Base-by-base conservation (phyloP, 352 stramenopile genomes). In the Phytophthora fragariae region DNA sequence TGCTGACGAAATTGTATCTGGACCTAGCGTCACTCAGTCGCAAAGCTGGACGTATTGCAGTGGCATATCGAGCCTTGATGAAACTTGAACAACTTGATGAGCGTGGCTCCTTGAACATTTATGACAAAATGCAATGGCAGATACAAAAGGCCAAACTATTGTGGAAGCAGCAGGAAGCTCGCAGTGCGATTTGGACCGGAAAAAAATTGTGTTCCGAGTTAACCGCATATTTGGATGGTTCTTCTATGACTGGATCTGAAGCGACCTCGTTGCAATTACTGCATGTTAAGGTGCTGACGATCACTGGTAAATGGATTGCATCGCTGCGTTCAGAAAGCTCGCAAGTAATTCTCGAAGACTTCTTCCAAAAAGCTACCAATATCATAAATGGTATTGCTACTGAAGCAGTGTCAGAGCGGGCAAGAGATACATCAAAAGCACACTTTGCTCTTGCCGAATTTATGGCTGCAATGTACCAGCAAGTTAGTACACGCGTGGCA, bases 241-340 rank as follows among this genome's bases (percentile, higher is more conserved):
- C 59, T 44, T 72, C 60, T n/a, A 33, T 74, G 35, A 59, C 54
- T 46, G 39, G 21, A 12, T 35, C 46, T 17, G 57, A 79, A 24
- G 35, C 35, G 1, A 73, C 37, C 11, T 65, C 75, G 17, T 70
- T 95, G 24, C 72, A 84, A 55, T 80, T 94, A 55, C 59, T 94
- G 5, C 85, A 86, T 21, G 82, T 93, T 3, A 73, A 84, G 29
- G 83, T 84, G 5, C 65, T 97, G 27, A 94, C 88, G 3, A 81
- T 88, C 8, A 97, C 93, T 49, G 95, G 96, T 15, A 92, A 93
- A 53, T 99, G 96, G 97, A 92, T 99, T 72, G 91, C 92, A 19
- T 92, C 93, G 62, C 93, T 98, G 70, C 95, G 96, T 59, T 95
- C 96, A 1, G 94, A 98, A 67, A 92, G 88, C 73, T 97, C 90